Base-by-base conservation (phyloP, 1,284 basidiomycete genomes). In the Gomphus bonarii region DNA sequence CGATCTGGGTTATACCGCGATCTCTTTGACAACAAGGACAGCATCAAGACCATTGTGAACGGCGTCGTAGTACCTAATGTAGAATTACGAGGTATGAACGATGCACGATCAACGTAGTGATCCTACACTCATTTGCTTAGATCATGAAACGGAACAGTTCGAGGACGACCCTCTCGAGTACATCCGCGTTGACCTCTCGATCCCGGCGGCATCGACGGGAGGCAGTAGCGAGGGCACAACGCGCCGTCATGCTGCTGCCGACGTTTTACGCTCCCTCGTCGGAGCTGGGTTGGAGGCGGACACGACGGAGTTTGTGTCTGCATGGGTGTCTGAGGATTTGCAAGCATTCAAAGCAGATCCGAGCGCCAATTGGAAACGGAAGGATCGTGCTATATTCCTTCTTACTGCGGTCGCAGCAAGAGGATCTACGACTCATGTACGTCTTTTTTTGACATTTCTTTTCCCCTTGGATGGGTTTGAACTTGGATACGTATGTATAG, bases 121-220 rank as follows among this genome's bases (percentile, higher is more conserved):
- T 12, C 38, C 14, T 6, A 30, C 9, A 10, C 49, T 50, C 25
- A 50, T 14, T 16, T 16, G 16, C 10, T 30, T 58, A 72, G 86
- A 90, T 55, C 87, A 93, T 62, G 95, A 98, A 61, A 81, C 95
- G 59, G 95, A 99, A 66, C 87, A 95, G 70, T 98, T 99, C 66
- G 93, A 98, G 70, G 95, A 99, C 61, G 94, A 97, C 64, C 95
- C 95, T 0, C 81, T 95, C 50, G 95, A 98, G 67, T 99, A 91
- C 69, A 91, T 99, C 62, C 84, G 94, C 18, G 77, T 91, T 31
- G 95, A 98, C 68, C 75, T 99, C 14, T 84, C 88, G n/a, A 74
- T 79, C 31, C 73, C 85, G 3, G 70, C 71, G 35, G 68, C 75
- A 36, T 67, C 67, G 40, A 62, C 65, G 9, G 66, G 68, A 18